Conservation (phyloP, 352 stramenopile genomes). For the Phytophthora colocasiae region DNA sequence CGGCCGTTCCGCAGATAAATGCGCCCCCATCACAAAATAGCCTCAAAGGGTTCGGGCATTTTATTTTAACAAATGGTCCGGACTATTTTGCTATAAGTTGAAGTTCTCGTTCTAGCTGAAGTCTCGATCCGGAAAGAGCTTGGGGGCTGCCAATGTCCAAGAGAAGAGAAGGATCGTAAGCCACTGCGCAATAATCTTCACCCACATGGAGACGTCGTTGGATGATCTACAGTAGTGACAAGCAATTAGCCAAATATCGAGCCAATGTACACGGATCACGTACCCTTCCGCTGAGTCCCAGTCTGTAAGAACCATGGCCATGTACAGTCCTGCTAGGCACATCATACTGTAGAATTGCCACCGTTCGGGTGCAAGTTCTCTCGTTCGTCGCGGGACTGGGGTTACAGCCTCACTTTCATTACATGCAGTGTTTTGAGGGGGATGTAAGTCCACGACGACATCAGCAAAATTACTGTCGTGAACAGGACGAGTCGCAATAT, state of each 20-base stretch:
- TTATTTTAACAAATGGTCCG: conserved; percentile 16
- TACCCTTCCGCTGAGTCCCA: conserved; percentile 90
- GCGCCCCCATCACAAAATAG: conserved; percentile 25
- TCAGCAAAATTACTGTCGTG: conserved; percentile 22
- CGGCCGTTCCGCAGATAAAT: conserved; percentile 29
- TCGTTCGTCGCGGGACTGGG: conserved; percentile 31
- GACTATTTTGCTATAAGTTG: conserved; percentile 15
- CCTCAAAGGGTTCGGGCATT: conserved; percentile 2
- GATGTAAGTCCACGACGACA: conserved; percentile 66
- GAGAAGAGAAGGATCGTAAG: conserved; percentile 93
- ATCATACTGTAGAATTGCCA: conserved; percentile 97
- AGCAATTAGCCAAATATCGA: neutral
- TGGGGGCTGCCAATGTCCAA: conserved; percentile 95
- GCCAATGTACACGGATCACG: conserved; percentile 6
- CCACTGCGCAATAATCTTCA: conserved; percentile 96
- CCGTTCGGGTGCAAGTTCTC: conserved; percentile 62
- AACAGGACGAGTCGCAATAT: neutral
- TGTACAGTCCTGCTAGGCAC: conserved; percentile 92
- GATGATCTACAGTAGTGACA: conserved; percentile 28
- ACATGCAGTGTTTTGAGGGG: conserved; percentile 1
- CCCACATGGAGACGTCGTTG: conserved; percentile 94
- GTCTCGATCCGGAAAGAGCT: conserved; percentile 94
- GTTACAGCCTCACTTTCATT: neutral
- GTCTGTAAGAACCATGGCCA: conserved; percentile 95
- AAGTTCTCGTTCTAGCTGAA: conserved; percentile 59